Base-by-base conservation (phyloP, 1,284 basidiomycete species). In the Malassezia equina region DNA sequence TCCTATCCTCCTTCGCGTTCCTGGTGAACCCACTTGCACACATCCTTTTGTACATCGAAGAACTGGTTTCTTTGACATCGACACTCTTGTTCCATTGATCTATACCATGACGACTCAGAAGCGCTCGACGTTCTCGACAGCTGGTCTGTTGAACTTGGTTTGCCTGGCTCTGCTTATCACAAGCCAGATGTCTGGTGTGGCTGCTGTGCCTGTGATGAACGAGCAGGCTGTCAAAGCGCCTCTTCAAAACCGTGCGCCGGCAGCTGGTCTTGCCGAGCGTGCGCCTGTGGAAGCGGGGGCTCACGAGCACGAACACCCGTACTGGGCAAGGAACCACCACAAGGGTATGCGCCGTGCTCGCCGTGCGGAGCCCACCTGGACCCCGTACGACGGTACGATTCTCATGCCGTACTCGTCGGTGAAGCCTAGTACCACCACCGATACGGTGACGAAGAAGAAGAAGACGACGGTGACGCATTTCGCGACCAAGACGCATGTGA, bases 281-380 rank as follows among this genome's bases (percentile, higher is more conserved):
- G 36, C 36, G 8, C 36, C 36, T 39, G 36, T 39, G 24, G 46
- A 34, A n/a, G 23, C 23, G 23, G 29, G 19, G 7, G 21, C 33
- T 5, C 31, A 23, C 29, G 24, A 29, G 24, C 31, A 47, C 11
- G 46, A 47, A 15, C 36, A 39, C 36, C 36, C 19, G 36, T 8
- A 19, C 9, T 25, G 21, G 25, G 28, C 21, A 15, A 46, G 7
- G 27, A 25, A 32, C 44, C 44, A 46, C 44, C 44, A 46, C 44
- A n/a, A 29, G 12, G 49, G 48, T 21, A 51, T 51, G 48, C 43
- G 33, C 9, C 41, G 44, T 25, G 21, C 36, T 19, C 54, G 54
- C 32, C 54, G 54, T 17, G 48, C 27, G 25, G 55, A 57, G 47
- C 55, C 55, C 24, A 57, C 55, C 4, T 57, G 55, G 55, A 45